A percentile compares a stretch with the other conserved stretches of the same genome.
phyloP scores from a whole-genome alignment of 2,329 filamentous ascomycete species.

The Cadophora sp. region DNA sequence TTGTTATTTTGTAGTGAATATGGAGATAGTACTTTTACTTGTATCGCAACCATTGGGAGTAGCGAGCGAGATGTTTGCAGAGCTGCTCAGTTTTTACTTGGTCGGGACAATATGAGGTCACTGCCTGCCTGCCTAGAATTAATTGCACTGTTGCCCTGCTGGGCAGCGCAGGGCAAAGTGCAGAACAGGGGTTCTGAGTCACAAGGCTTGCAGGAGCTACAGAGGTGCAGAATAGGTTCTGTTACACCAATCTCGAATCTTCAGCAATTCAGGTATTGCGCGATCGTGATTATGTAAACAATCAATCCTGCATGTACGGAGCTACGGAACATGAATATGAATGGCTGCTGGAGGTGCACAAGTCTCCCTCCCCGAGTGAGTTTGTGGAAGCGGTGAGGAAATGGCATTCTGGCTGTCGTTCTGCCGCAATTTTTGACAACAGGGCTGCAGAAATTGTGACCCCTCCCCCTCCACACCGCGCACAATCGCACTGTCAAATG shows the following conservation, averaged over 20 bases:
- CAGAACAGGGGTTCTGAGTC: not conserved
- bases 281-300: not conserved
- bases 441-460: slow-evolving; percentile 7
- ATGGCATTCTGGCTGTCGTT: not conserved
- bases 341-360: too few relatives aligned
- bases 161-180: too few relatives aligned
- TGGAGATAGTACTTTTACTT: not conserved
- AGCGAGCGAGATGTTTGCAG: not conserved
- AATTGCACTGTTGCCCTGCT: not conserved
- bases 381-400: slow-evolving; percentile 3
- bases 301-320: not conserved
- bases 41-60: not conserved
- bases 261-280: slow-evolving; percentile 7
- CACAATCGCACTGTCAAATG: not conserved
- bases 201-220: not conserved
- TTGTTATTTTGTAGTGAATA: not conserved
- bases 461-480: slow-evolving; percentile 7
- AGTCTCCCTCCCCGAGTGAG: not conserved
- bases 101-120: not conserved
- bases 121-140: not conserved
- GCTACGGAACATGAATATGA: too few relatives aligned
- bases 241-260: not conserved
- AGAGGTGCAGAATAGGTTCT: not conserved
- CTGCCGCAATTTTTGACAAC: not conserved
- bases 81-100: too few relatives aligned